Evolutionary conservation across 2,329 filamentous ascomycete species (phyloP), one percentile per base, ranked within the genome.

Genomic region (Trichoderma koningii): DNA sequence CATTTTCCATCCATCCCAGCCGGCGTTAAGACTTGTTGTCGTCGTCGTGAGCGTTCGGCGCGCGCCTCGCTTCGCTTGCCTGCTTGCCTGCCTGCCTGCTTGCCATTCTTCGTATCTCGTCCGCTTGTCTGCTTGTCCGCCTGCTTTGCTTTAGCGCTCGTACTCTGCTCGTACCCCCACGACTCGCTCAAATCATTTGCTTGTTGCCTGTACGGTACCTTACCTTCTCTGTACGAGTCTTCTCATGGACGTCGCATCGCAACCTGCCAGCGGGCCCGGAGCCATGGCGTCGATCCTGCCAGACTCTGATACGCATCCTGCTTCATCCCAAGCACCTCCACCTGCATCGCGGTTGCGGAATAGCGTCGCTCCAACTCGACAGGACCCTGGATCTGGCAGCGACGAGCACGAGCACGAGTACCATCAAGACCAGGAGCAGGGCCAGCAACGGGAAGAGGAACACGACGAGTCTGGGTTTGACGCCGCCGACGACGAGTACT

Each of bases 261-360:
- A 66, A 51, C 56, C 63, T 65, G 50, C 50, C 48, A 62, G 55
- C 63, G 63, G 63, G 63, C 63, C 63, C 50, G 41, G 47, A 38
- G 63, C 59, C 56, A 65, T 65, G 63, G 64, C 64, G 57, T 63
- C 59, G 59, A 63, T 66, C 59, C 51, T 57, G 68, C 68, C 63
- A 70, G 70, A 60, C 68, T 73, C 77, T 75, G 77, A 78, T 71
- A 76, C 76, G 70, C 72, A 71, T 55, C 74, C 73, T 76, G 76
- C 77, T 69, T 78, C 76, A 72, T 74, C 75, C 73, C 72, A 75
- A 72, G 66, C 73, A 64, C 53, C 63, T 57, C 60, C 61, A 66
- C 56, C 55, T 53, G 38, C 66, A 68, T 57, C 63, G 56, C 62
- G 38, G 5, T 45, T 50, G 59, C 50, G 41, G 59, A 26, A 63